phyloP scores from a whole-genome alignment of 2,329 filamentous ascomycete species.

The Verticillium zaregamsianum region DNA sequence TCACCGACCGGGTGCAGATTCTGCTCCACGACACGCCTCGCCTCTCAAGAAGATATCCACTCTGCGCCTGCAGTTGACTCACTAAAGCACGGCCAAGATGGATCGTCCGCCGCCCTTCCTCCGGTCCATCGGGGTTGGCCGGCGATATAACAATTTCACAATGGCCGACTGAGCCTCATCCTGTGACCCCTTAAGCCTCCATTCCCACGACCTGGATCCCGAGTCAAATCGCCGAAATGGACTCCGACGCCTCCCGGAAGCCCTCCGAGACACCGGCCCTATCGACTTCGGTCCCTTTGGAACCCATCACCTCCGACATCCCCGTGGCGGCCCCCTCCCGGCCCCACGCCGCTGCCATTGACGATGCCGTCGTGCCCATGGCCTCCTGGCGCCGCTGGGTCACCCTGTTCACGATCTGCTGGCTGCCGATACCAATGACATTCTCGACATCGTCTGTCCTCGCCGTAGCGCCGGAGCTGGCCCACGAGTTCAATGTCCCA shows the following conservation, averaged over 20 bases:
- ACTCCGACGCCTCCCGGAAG: not conserved
- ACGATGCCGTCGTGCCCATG: conserved; percentile 15
- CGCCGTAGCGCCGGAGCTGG: conserved; percentile 70
- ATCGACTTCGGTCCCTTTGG: not conserved
- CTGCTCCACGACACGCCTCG: not conserved
- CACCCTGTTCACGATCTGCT: conserved; percentile 15
- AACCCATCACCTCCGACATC: not conserved
- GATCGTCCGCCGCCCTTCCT: not conserved
- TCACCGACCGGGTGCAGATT: not conserved
- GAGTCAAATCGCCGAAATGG: not conserved
- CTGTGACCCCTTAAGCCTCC: not conserved
- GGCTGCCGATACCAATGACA: conserved; percentile 50
- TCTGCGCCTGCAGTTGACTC: not conserved
- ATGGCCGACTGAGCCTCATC: not conserved
- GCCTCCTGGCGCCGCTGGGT: conserved; percentile 14
- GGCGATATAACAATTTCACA: not conserved
- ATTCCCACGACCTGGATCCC: not conserved
- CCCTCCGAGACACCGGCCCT: not conserved
- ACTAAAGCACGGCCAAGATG: not conserved
- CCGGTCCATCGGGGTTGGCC: not conserved
- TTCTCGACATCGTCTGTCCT: conserved; percentile 75
- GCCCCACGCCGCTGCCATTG: conserved; percentile 13
- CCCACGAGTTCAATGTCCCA: conserved; percentile 57
- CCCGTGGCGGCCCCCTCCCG: conserved; percentile 5
- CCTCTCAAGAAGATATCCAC: not conserved